Evolutionary conservation across 2,329 filamentous ascomycete genomes (phyloP).

Genomic region (Colletotrichum melonis): DNA sequence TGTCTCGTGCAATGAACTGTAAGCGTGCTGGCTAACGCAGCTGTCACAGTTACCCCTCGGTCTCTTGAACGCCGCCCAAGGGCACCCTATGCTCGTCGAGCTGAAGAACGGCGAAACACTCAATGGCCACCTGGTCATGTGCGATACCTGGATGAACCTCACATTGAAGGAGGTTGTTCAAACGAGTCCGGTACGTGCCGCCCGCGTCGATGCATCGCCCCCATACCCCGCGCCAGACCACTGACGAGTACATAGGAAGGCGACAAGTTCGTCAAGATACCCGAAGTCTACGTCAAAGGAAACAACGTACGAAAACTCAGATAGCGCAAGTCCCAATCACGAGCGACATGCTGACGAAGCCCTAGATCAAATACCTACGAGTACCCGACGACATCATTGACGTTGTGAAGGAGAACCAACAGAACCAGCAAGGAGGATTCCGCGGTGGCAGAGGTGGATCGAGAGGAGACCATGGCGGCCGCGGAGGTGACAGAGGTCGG

Average conservation of each 20-base stretch:
- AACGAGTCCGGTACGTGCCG: conserved; percentile 77
- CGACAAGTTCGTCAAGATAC: conserved; percentile 90
- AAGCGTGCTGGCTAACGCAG: conserved; percentile 1
- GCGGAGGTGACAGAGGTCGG: conserved; percentile 67
- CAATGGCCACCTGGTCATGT: conserved; percentile 94
- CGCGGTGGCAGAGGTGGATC: conserved; percentile 73
- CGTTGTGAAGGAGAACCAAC: conserved; percentile 91
- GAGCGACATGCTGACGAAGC: conserved; percentile 36
- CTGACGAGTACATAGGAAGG: conserved; percentile 73
- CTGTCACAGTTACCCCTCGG: conserved; percentile 73
- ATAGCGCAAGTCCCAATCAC: background rate
- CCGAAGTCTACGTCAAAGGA: conserved; percentile 95
- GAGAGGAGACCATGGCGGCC: conserved; percentile 68
- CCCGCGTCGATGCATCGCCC: background rate
- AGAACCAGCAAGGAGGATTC: conserved; percentile 72
- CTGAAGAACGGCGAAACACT: conserved; percentile 98
- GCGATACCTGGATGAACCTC: conserved; percentile 99
- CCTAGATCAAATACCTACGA: conserved; percentile 97
- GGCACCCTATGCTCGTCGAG: conserved; percentile 97
- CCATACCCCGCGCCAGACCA: background rate
- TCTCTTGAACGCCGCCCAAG: conserved; percentile 93
- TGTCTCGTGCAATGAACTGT: background rate
- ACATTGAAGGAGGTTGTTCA: conserved; percentile 97
- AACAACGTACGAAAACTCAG: conserved; percentile 80
- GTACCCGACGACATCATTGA: conserved; percentile 98